Percentiles rank a stretch among this genome's conserved stretches.
phyloP scores from a whole-genome alignment of 2,329 filamentous ascomycete species.

The Sclerotinia spermophila region DNA sequence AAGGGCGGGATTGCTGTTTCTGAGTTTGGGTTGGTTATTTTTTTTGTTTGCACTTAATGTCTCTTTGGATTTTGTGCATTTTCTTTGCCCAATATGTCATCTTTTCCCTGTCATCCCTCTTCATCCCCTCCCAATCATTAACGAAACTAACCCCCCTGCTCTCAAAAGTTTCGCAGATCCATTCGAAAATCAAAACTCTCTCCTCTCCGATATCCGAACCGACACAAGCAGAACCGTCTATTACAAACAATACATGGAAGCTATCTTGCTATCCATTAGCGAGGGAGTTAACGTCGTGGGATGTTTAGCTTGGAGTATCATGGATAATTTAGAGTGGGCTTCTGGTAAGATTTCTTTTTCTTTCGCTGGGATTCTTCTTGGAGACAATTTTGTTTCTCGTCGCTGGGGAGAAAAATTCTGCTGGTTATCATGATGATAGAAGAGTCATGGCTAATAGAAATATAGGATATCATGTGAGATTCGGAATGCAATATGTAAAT shows the following conservation, averaged over 20 bases:
- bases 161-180: constrained; percentile 26
- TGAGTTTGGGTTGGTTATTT: constrained; percentile 28
- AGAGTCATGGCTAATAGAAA: neutral
- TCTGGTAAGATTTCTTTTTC: constrained; percentile 1
- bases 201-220: constrained; percentile 52
- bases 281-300: constrained; percentile 75
- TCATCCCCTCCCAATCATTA: too few species aligned
- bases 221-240: constrained; percentile 78
- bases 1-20: constrained; percentile 28
- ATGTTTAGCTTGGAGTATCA: constrained; percentile 82
- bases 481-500: constrained; percentile 41
- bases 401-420: neutral
- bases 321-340: constrained; percentile 56
- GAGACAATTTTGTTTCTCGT: neutral
- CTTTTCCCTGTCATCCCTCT: neutral
- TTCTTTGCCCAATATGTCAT: neutral
- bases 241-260: constrained; percentile 71
- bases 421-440: neutral
- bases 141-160: too few species aligned
- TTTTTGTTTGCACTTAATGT: neutral
- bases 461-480: constrained; percentile 26
- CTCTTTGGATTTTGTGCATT: neutral
- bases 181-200: constrained; percentile 27
- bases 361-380: neutral
- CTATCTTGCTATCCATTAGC: constrained; percentile 63